A percentile compares a stretch with the other conserved stretches of the same genome.
These are phyloP conservation scores for Fusarium nodosum DNA, from an alignment of 2,329 filamentous ascomycete genomes.

Conservation along the genomic window DNA sequence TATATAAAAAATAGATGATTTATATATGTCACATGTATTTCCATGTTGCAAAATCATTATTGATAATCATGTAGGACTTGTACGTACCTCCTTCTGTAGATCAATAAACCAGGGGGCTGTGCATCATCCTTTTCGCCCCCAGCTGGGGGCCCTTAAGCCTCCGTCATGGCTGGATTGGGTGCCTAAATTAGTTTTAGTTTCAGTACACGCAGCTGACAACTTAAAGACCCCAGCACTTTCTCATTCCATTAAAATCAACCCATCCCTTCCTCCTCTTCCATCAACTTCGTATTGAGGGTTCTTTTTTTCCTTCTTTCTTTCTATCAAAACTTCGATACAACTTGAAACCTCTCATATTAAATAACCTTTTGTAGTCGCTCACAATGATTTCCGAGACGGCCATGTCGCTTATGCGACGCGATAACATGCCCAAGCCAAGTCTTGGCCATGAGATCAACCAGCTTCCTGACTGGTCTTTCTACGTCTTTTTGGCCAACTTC, in stretches of 20 bases:
- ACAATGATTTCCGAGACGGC: constrained; percentile 42
- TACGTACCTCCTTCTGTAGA: constrained; percentile 6
- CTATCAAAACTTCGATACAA: constrained; percentile 1
- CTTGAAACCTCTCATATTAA: background rate
- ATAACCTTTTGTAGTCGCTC: background rate
- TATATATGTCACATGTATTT: background rate
- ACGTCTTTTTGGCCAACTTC: constrained; percentile 57
- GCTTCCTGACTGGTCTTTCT: constrained; percentile 54
- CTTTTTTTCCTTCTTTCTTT: constrained; percentile 6
- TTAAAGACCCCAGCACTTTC: constrained; percentile 26
- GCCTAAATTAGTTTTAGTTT: constrained; percentile 28
- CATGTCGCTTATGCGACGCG: constrained; percentile 53
- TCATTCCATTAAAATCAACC: constrained; percentile 24
- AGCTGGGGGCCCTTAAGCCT: constrained; percentile 4
- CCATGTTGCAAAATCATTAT: background rate
- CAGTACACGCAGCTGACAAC: constrained; percentile 29
- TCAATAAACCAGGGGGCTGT: constrained; percentile 27
- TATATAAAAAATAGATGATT: background rate
- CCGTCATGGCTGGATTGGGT: constrained; percentile 18
- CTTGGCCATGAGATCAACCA: constrained; percentile 15
- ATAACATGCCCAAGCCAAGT: constrained; percentile 43
- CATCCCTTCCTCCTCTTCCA: constrained; percentile 22
- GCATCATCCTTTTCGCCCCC: constrained; percentile 15
- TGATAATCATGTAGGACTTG: background rate
- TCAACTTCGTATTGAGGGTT: constrained; percentile 10